A percentile compares a stretch with the other conserved stretches of the same genome.
Conservation (phyloP, 768 basidiomycete species). For the Lactifluus pinguis region DNA sequence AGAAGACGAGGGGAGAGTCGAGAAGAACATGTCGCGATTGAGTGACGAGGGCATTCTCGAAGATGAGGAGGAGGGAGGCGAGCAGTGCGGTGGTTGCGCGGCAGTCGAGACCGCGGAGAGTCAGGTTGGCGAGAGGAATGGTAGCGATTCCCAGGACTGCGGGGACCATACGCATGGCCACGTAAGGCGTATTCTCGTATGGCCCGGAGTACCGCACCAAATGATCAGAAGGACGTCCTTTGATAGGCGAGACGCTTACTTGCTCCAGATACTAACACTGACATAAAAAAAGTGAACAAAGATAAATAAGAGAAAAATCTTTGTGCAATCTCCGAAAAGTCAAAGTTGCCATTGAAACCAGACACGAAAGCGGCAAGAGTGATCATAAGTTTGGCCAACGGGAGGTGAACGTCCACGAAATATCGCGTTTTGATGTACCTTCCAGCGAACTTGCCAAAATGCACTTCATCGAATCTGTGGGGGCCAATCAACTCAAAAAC, state of each 20-base stretch:
- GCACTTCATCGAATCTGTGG: slow-evolving; percentile 93
- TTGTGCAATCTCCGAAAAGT: slow-evolving; percentile 96
- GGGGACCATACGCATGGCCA: slow-evolving; percentile 93
- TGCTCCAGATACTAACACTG: no score
- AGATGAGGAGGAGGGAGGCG: slow-evolving; percentile 83
- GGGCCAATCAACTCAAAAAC: neutral
- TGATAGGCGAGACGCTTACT: slow-evolving; percentile 42
- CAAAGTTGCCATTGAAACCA: slow-evolving; percentile 89
- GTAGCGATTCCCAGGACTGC: slow-evolving; percentile 83
- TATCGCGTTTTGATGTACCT: slow-evolving; percentile 91
- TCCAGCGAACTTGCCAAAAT: slow-evolving; percentile 94
- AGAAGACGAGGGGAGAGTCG: slow-evolving; percentile 97
- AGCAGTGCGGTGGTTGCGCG: slow-evolving; percentile 88
- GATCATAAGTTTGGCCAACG: slow-evolving; percentile 90
- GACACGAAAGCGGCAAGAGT: slow-evolving; percentile 82
- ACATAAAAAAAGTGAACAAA: no score
- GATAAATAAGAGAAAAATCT: no score
- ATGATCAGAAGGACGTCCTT: neutral
- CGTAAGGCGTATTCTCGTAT: slow-evolving; percentile 85
- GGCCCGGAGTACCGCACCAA: slow-evolving; percentile 36
- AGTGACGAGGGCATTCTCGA: slow-evolving; percentile 93
- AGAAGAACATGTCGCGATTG: slow-evolving; percentile 96
- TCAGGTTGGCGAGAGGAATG: slow-evolving; percentile 86
- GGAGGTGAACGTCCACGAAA: slow-evolving; percentile 95
- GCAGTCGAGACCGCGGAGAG: slow-evolving; percentile 86